Evolutionary conservation across 768 basidiomycete genomes (phyloP), one percentile per base, ranked within the genome.

Genomic region (Sistotremastrum suecicum): DNA sequence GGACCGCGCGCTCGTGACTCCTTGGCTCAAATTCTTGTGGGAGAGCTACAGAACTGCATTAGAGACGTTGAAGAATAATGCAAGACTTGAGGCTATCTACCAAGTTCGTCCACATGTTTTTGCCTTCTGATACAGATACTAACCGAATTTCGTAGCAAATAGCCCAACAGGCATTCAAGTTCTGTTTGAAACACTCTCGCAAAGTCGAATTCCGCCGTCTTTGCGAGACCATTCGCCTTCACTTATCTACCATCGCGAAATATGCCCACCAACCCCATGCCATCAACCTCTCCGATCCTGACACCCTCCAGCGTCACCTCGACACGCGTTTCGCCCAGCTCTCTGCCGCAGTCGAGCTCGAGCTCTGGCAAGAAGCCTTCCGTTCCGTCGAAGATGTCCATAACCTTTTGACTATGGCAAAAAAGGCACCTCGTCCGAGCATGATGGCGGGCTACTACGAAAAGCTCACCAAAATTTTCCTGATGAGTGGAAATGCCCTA

Each of bases 371-470:
- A 58, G 94, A 97, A 58, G 94, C 90, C 7, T 99, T 97, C 75
- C 84, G 94, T 49, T 90, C 89, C 37, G 90, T 97, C 49, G 94
- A 99, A 63, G 94, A 99, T 61, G 86, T 97, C 36, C 94, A 98
- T 67, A 90, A 91, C 56, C 74, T 98, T 34, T 77, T 99, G 52
- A 86, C 81, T 7, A 80, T 89, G 76, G 83, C 85, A 31, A 94
- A 94, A 62, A 94, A 91, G 64, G 78, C 87, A 0, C 88, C 90
- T 1, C 80, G 89, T 34, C 88, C 89, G 0, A 74, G 81, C 8
- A 94, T 97, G 90, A 97, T 98, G 92, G 89, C 90, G 48, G 90
- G 87, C 62, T 98, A 97, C 66, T 98, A 98, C 66, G 91, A 97
- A 63, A 97, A 98, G 65, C 77, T 97, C 52, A 87, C 92, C 38